phyloP scores from a whole-genome alignment of 257 asterid genomes.

The Penstemon barbatus region DNA sequence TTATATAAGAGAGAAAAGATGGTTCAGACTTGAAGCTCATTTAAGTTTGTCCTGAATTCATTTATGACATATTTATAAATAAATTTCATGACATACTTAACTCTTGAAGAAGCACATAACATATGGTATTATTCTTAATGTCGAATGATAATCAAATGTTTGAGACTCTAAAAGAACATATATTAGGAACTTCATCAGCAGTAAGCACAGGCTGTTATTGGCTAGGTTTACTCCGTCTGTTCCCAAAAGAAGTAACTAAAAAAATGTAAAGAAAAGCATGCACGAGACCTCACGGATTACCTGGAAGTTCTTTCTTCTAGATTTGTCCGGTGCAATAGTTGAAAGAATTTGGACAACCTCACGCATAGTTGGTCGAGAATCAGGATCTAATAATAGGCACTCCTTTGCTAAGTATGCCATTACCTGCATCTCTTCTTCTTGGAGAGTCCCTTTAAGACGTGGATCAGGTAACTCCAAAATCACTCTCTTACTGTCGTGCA shows the following conservation, averaged over 20 bases:
- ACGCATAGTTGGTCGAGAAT: slow-evolving; percentile 88
- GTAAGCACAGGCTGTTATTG: no score
- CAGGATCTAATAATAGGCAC: slow-evolving; percentile 89
- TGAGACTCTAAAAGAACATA: no score
- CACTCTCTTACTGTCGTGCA: slow-evolving; percentile 78
- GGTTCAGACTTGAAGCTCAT: not conserved
- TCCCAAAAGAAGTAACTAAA: not conserved
- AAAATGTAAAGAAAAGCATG: not conserved
- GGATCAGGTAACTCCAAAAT: slow-evolving; percentile 85
- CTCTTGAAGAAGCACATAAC: no score
- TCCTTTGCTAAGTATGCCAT: slow-evolving; percentile 95
- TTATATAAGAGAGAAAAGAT: slow-evolving; percentile 24
- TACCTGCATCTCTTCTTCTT: slow-evolving; percentile 91
- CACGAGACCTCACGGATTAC: slow-evolving; percentile 22
- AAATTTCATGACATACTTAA: no score
- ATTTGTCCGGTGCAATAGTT: slow-evolving; percentile 74
- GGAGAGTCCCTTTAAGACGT: slow-evolving; percentile 53
- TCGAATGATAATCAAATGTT: no score
- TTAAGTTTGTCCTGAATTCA: not conserved
- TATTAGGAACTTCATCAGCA: no score
- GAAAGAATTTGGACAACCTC: slow-evolving; percentile 94
- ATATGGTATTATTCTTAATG: no score
- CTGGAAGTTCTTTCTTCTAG: slow-evolving; percentile 62
- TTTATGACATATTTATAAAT: not conserved
- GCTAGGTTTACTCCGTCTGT: no score